Conservation (phyloP, 106 monocot species). For the Agapanthus africanus region DNA sequence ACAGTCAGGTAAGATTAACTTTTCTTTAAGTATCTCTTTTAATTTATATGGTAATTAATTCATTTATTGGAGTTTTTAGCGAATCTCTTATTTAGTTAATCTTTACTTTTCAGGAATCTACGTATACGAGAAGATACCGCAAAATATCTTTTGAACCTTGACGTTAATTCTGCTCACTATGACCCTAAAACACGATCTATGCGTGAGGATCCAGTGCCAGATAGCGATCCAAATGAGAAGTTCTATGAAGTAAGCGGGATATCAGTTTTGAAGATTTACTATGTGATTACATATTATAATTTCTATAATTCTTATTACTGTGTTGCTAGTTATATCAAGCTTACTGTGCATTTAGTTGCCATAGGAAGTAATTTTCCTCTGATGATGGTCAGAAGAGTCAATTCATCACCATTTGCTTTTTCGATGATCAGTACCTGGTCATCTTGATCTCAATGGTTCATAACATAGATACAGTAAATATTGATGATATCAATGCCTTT, state of each 20-base stretch:
- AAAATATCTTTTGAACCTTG: conserved; percentile 88
- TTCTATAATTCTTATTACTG: neutral
- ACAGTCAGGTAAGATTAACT: conserved; percentile 62
- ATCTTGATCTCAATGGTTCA: no score
- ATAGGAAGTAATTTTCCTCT: no score
- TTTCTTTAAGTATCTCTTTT: neutral
- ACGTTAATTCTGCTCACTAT: conserved; percentile 93
- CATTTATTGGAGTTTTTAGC: neutral
- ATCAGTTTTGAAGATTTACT: neutral
- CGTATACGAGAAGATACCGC: conserved; percentile 99
- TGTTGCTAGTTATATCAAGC: neutral
- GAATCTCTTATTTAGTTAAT: neutral
- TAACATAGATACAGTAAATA: no score
- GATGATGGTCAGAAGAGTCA: no score
- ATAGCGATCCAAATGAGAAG: conserved; percentile 94
- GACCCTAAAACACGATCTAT: conserved; percentile 96
- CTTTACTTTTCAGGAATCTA: conserved; percentile 54
- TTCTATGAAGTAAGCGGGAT: conserved; percentile 63
- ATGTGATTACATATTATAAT: neutral
- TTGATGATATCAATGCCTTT: no score
- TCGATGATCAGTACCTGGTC: no score
- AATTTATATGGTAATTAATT: neutral
- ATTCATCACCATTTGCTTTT: no score
- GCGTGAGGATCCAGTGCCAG: conserved; percentile 96
- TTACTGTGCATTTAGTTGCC: no score